Evolutionary conservation across 2,329 filamentous ascomycete genomes (phyloP), one percentile per base, ranked within the genome.

Genomic region (Talaromyces albobiverticillius): DNA sequence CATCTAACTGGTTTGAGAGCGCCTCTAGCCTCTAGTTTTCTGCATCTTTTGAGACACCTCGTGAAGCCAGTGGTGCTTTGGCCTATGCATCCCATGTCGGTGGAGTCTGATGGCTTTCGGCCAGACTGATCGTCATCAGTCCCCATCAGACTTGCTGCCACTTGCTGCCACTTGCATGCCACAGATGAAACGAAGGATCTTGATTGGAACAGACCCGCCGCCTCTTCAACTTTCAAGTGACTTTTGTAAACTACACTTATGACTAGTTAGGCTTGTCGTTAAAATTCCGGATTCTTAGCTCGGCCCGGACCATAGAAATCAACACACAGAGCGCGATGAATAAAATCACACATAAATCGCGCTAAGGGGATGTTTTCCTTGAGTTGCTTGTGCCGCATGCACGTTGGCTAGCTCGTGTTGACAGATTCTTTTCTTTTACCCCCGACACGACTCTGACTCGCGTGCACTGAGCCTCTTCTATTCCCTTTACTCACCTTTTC

Each of bases 131-230:
- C 47, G 26, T 42, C 47, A 40, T 32, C 16, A 42, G 18, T 16
- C 22, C 26, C 47, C 23, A n/a, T 41, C 47, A 50, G 22, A 38
- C 16, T 50, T n/a, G n/a, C n/a, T n/a, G n/a, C n/a, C n/a, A n/a
- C n/a, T n/a, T n/a, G n/a, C n/a, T n/a, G n/a, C n/a, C n/a, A n/a
- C n/a, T n/a, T 50, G 36, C 10, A 23, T 42, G 36, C 36, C 22
- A 22, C 25, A 42, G 11, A n/a, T 20, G 3, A 31, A 32, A 13
- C 36, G 20, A 14, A 20, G 13, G 6, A n/a, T 32, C 25, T 31
- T 50, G 36, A 42, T 50, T 50, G 47, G 47, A 16, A 18, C 36
- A 23, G 26, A 40, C 2, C n/a, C 20, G 14, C 40, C 13, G 23
- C 34, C 34, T 40, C 22, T 25, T 49, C 32, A 34, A 40, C 26